phyloP scores from a whole-genome alignment of 805 yeast genomes.

The Komagataella phaffii region DNA sequence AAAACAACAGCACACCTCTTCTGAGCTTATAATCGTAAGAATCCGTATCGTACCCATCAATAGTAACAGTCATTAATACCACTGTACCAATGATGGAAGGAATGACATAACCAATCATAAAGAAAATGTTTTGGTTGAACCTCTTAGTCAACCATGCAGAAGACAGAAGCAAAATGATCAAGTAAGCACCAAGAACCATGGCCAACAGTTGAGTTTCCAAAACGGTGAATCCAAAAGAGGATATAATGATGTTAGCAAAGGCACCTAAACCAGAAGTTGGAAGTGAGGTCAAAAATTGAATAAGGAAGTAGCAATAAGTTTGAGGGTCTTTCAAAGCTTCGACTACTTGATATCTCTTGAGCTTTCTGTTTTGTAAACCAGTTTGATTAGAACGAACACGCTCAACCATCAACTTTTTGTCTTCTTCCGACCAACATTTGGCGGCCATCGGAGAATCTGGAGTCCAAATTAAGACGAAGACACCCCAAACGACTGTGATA shows the following conservation, averaged over 20 bases:
- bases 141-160: constrained; percentile 13
- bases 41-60: constrained; percentile 9
- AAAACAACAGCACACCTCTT: constrained; percentile 16
- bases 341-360: constrained; percentile 13
- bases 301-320: constrained; percentile 12
- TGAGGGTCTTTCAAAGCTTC: constrained; percentile 13
- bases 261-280: constrained; percentile 19
- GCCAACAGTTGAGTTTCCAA: constrained; percentile 18
- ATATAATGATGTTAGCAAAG: constrained; percentile 15
- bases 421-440: constrained; percentile 20
- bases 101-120: constrained; percentile 13
- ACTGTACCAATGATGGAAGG: constrained; percentile 20
- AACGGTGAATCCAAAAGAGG: constrained; percentile 16
- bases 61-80: constrained; percentile 12
- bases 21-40: constrained; percentile 8
- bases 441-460: constrained; percentile 22
- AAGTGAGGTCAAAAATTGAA: constrained; percentile 13
- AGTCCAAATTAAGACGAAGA: constrained; percentile 13
- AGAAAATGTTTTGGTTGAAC: constrained; percentile 7
- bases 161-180: constrained; percentile 11
- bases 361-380: constrained; percentile 18
- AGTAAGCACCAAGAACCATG: constrained; percentile 19
- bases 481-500: constrained; percentile 18
- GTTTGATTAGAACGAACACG: constrained; percentile 20
- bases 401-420: constrained; percentile 19